Percentiles rank a stretch among this genome's conserved stretches.
Evolutionary conservation across 208 protist genomes (phyloP).

Genomic region (Blastocrithidia nonstop): DNA sequence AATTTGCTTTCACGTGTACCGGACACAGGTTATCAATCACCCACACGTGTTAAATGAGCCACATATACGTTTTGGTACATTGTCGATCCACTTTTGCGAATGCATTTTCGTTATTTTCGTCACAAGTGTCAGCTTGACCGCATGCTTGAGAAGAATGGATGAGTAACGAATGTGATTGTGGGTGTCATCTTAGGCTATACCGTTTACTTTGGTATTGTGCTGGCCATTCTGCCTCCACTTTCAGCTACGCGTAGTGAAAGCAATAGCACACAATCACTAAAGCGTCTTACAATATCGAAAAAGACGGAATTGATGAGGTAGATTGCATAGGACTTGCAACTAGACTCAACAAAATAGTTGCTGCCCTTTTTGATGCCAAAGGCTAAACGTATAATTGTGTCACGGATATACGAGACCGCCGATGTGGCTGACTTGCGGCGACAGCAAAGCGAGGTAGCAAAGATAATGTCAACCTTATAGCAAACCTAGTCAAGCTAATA

Average conservation of each 20-base stretch:
- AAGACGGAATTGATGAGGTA: neutral
- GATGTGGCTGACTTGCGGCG: constrained; percentile 49
- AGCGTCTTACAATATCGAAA: constrained; percentile 2
- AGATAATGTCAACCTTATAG: no score
- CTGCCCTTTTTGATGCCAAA: constrained; percentile 59
- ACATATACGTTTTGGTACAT: constrained; percentile 67
- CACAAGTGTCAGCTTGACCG: constrained; percentile 53
- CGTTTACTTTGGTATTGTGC: constrained; percentile 33
- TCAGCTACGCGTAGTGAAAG: neutral
- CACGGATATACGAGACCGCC: constrained; percentile 39
- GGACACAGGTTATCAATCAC: constrained; percentile 23
- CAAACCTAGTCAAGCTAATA: no score
- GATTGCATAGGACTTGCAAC: constrained; percentile 37
- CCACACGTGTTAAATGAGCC: constrained; percentile 50
- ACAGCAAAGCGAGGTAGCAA: constrained; percentile 41
- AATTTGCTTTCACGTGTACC: constrained; percentile 19
- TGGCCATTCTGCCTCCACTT: constrained; percentile 15
- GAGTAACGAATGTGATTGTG: constrained; percentile 36
- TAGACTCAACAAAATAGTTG: constrained; percentile 47
- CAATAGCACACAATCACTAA: neutral
- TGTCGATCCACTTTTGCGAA: constrained; percentile 48
- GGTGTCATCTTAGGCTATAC: constrained; percentile 44
- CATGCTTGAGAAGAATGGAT: constrained; percentile 45
- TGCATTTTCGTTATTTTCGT: constrained; percentile 55
- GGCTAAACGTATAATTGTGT: constrained; percentile 54